Evolutionary conservation across 2,329 filamentous ascomycete genomes (phyloP).

Genomic region (Taxawa tesnikishii): DNA sequence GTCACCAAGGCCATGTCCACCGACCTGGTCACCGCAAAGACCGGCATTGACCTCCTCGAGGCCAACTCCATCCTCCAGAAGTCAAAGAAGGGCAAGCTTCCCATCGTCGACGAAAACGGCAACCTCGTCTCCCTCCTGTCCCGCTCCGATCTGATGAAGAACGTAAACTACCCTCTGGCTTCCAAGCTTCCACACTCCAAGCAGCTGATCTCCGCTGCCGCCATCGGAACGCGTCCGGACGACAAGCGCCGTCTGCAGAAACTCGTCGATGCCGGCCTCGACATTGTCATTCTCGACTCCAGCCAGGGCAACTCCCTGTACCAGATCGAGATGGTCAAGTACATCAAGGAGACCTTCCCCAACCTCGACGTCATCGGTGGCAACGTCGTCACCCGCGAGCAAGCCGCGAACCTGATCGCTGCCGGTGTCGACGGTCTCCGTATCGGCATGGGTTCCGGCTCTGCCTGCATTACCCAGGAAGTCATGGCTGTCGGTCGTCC

Average conservation of each 20-base stretch:
- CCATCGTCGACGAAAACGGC: constrained; percentile 36
- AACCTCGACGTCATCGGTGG: constrained; percentile 88
- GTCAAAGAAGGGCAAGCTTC: constrained; percentile 79
- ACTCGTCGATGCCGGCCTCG: constrained; percentile 86
- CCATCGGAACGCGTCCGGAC: constrained; percentile 88
- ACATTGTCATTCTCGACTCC: constrained; percentile 90
- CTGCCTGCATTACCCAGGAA: constrained; percentile 97
- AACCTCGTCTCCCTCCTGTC: constrained; percentile 70
- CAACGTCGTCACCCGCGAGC: constrained; percentile 95
- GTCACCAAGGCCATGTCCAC: constrained; percentile 92
- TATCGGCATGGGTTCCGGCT: constrained; percentile 97
- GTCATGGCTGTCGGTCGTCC: constrained; percentile 98
- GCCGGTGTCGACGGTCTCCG: constrained; percentile 92
- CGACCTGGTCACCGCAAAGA: constrained; percentile 76
- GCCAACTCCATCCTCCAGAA: constrained; percentile 87
- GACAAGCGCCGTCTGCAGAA: constrained; percentile 78
- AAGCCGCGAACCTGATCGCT: constrained; percentile 82
- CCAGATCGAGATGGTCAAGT: constrained; percentile 97
- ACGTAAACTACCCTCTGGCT: constrained; percentile 89
- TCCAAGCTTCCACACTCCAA: constrained; percentile 96
- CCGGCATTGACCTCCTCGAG: constrained; percentile 72
- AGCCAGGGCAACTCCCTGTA: constrained; percentile 98
- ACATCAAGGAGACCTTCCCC: constrained; percentile 78
- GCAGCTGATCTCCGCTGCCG: constrained; percentile 89
- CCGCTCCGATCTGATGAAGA: constrained; percentile 95